Evolutionary conservation across 192 early-diverging fungal genomes (phyloP), one percentile per base, ranked within the genome.

Genomic region (Coemansia sp.): DNA sequence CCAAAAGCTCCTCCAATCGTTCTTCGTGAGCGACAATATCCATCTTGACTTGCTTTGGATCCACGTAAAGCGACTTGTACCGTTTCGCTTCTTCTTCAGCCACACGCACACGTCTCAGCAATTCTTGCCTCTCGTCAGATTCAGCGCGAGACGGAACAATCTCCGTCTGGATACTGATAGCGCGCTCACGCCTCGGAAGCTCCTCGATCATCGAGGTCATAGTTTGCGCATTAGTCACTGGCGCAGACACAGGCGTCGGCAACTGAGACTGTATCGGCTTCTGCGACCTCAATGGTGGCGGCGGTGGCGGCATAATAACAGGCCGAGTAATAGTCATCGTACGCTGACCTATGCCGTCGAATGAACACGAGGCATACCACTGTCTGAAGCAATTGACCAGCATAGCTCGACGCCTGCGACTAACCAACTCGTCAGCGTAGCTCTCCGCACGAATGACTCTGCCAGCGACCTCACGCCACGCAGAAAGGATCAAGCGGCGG

Each of bases 401-500:
- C 50, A 64, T 33, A 6, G 28, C 44, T 23, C 46, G 46, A 17
- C 33, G 26, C 17, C 64, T 13, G 16, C 46, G 23, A 0, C 38
- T 46, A 3, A 38, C 14, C n/a, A 69, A 8, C 57, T 47, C 53
- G 23, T 61, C 52, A 0, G 74, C 75, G 23, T 21, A 42, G 8
- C 21, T 13, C 13, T 71, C 61, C 11, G 58, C 59, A 3, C 33
- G 33, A 6, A 9, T 13, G 2, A 39, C 30, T 43, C 66, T 69
- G 26, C 55, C 55, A 4, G 70, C 74, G 8, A 69, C 64, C 40
- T 66, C 60, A 44, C 75, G 74, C 79, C 79, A 82, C 8, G 68
- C 79, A 19, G 58, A 42, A 1, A 82, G 28, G 28, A 82, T 17
- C 46, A 73, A 42, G 16, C 72, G 71, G 13, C 79, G 79, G 10